A percentile compares a stretch with the other conserved stretches of the same genome.
Conservation (phyloP, 2,329 filamentous ascomycete genomes). For the Aphanocladium album region DNA sequence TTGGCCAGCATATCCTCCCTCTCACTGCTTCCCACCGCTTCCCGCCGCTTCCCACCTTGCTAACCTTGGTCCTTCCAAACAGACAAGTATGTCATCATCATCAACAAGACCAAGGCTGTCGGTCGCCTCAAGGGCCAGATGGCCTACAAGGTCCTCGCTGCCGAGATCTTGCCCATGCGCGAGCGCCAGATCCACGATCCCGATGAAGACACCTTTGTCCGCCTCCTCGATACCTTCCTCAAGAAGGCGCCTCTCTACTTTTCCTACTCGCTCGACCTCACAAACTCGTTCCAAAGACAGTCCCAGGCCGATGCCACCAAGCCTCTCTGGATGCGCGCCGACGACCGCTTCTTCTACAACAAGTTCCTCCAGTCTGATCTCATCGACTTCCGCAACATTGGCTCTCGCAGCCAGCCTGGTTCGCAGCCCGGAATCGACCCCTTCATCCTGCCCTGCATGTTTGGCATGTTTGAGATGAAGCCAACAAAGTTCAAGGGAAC, state of each 20-base stretch:
- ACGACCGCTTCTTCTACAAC: conserved; percentile 99
- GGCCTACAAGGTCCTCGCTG: conserved; percentile 87
- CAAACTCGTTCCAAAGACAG: conserved; percentile 94
- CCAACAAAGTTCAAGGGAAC: conserved; percentile 81
- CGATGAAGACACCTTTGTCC: conserved; percentile 89
- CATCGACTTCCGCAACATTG: conserved; percentile 73
- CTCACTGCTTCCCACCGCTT: too few relatives aligned
- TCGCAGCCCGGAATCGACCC: conserved; percentile 77
- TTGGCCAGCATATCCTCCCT: too few relatives aligned
- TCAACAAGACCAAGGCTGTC: conserved; percentile 88
- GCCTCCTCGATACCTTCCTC: conserved; percentile 74
- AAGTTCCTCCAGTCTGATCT: conserved; percentile 85
- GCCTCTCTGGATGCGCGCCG: conserved; percentile 85
- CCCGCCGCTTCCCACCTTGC: conserved; percentile 1
- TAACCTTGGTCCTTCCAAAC: conserved; percentile 7
- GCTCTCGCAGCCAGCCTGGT: conserved; percentile 58
- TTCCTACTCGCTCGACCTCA: conserved; percentile 94
- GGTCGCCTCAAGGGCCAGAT: conserved; percentile 92
- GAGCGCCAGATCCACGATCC: conserved; percentile 86
- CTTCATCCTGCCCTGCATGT: conserved; percentile 92
- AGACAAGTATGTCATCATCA: conserved; percentile 95
- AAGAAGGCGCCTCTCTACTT: conserved; percentile 92
- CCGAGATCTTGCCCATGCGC: conserved; percentile 89
- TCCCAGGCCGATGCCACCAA: conserved; percentile 64
- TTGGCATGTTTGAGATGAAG: conserved; percentile 89